Evolutionary conservation across 169 alveolate species (phyloP).

Genomic region (Condylostoma magnum): DNA sequence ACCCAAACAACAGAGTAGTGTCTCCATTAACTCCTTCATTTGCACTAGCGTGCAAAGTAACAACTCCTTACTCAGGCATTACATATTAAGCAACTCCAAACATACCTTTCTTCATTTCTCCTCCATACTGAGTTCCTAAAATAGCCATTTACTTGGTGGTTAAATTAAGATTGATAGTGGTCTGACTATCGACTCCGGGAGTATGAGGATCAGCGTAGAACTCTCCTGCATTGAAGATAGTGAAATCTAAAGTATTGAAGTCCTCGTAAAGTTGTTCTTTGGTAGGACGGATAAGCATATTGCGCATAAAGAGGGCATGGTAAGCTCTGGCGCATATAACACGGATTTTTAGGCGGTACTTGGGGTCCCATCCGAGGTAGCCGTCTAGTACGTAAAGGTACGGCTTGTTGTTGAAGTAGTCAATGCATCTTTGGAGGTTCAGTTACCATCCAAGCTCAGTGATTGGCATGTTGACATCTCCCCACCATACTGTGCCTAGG

Average conservation of each 20-base stretch:
- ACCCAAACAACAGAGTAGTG: constrained; percentile 94
- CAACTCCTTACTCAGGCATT: constrained; percentile 89
- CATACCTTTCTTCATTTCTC: constrained; percentile 97
- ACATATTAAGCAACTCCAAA: constrained; percentile 91
- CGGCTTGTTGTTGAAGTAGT: constrained; percentile 84
- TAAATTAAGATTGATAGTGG: constrained; percentile 90
- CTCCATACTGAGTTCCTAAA: constrained; percentile 96
- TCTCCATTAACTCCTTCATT: constrained; percentile 92
- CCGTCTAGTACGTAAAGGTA: constrained; percentile 93
- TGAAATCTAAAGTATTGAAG: constrained; percentile 84
- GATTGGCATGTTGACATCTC: constrained; percentile 92
- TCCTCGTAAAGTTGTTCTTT: constrained; percentile 76
- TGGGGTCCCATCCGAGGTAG: constrained; percentile 97
- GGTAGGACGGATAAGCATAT: constrained; percentile 92
- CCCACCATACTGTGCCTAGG: constrained; percentile 93
- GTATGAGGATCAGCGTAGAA: constrained; percentile 89
- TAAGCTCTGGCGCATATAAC: constrained; percentile 85
- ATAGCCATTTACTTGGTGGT: constrained; percentile 90
- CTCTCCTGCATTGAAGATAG: constrained; percentile 93
- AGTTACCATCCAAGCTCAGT: constrained; percentile 80
- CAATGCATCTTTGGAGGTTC: constrained; percentile 91
- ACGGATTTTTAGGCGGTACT: constrained; percentile 83
- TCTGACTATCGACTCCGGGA: constrained; percentile 85
- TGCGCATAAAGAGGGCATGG: constrained; percentile 97
- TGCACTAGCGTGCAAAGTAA: constrained; percentile 97